phyloP scores from a whole-genome alignment of 768 basidiomycete genomes.

The Mycena venus region DNA sequence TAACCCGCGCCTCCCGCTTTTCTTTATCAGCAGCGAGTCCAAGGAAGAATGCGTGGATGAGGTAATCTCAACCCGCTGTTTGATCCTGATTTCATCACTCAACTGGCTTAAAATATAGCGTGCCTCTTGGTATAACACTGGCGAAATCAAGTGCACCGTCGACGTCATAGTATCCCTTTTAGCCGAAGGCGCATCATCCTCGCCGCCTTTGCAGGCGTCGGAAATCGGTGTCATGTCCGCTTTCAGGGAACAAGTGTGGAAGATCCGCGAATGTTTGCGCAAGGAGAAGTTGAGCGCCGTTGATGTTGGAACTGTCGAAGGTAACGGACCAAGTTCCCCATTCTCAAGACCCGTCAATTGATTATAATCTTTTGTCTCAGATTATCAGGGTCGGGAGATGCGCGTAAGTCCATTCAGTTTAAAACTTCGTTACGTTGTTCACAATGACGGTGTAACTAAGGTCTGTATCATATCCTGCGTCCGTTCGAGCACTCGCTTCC shows the following conservation, averaged over 20 bases:
- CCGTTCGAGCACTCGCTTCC: slow-evolving; percentile 57
- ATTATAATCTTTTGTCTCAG: slow-evolving; percentile 39
- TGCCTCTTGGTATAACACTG: slow-evolving; percentile 64
- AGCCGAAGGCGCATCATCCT: slow-evolving; percentile 48
- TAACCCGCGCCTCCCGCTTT: slow-evolving; percentile 56
- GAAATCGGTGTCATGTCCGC: slow-evolving; percentile 67
- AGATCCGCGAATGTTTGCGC: slow-evolving; percentile 59
- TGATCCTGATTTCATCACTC: background rate
- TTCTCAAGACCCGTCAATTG: background rate
- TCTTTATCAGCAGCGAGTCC: slow-evolving; percentile 58
- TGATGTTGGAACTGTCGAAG: slow-evolving; percentile 66
- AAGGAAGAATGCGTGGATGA: slow-evolving; percentile 62
- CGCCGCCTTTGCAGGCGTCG: slow-evolving; percentile 54
- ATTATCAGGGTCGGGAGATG: slow-evolving; percentile 66
- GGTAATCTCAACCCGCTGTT: slow-evolving; percentile 39
- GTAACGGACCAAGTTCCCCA: slow-evolving; percentile 40
- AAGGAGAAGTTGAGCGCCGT: slow-evolving; percentile 56
- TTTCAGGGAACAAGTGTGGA: slow-evolving; percentile 68
- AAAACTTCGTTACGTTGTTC: background rate
- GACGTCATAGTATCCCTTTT: slow-evolving; percentile 56
- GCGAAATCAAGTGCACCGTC: slow-evolving; percentile 58
- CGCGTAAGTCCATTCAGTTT: slow-evolving; percentile 39
- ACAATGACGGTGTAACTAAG: background rate
- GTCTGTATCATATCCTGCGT: slow-evolving; percentile 66
- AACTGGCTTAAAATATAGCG: slow-evolving; percentile 45